These are phyloP conservation scores for Ailanthus altissimus DNA, from an alignment of 345 rosid genomes.

Conservation along the genomic window DNA sequence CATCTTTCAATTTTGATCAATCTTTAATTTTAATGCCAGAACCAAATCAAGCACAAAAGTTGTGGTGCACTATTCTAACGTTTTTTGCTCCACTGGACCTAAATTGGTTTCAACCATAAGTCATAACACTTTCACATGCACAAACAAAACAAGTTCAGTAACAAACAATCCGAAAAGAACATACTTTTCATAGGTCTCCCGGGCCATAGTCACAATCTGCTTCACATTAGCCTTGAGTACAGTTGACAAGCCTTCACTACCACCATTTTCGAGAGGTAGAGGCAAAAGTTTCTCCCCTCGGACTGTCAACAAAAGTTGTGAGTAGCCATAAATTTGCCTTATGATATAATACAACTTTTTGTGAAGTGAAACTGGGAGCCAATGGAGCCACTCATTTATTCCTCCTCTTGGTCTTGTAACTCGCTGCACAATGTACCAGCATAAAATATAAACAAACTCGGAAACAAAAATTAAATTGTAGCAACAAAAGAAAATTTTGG, in stretches of 20 bases:
- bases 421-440: slow-evolving; percentile 46
- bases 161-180: slow-evolving; percentile 11
- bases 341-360: slow-evolving; percentile 59
- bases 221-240: slow-evolving; percentile 81
- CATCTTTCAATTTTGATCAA: neutral
- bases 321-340: slow-evolving; percentile 54
- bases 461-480: slow-evolving; percentile 1
- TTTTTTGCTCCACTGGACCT: neutral
- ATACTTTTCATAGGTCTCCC: slow-evolving; percentile 79
- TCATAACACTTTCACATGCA: neutral
- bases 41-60: neutral
- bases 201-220: slow-evolving; percentile 76
- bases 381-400: slow-evolving; percentile 84
- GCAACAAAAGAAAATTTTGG: neutral
- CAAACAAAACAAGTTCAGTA: neutral
- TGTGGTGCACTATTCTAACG: neutral
- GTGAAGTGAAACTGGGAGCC: slow-evolving; percentile 90
- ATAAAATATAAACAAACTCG: slow-evolving; percentile 9
- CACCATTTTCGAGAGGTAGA: slow-evolving; percentile 53
- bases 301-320: slow-evolving; percentile 40
- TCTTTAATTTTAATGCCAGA: neutral
- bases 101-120: slow-evolving; percentile 3
- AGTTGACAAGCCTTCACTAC: slow-evolving; percentile 65
- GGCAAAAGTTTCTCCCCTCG: slow-evolving; percentile 38
- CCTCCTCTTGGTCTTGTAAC: slow-evolving; percentile 97